These are phyloP conservation scores for Pleoardoris graminearum DNA, from an alignment of 2,329 filamentous ascomycete species.

Conservation along the genomic window DNA sequence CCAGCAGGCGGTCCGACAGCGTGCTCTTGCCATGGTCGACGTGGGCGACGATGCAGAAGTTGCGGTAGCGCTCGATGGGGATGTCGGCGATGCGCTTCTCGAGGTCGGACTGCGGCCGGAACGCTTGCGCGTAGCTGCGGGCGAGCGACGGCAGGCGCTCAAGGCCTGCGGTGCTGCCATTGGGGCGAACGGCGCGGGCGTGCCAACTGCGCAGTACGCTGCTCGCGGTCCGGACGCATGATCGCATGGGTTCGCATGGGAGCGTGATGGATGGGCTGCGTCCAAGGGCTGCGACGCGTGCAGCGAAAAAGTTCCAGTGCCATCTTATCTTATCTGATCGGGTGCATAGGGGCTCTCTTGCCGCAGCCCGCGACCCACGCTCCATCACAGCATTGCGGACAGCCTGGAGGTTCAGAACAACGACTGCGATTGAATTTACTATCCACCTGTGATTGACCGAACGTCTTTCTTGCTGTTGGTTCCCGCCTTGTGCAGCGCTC, in stretches of 20 bases:
- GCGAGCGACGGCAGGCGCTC: conserved; percentile 34
- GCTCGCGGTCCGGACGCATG: conserved; percentile 52
- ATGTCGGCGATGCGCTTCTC: conserved; percentile 72
- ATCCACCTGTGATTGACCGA: neutral
- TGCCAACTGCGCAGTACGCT: conserved; percentile 46
- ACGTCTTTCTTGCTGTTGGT: neutral
- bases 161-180: conserved; percentile 29
- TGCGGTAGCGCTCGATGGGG: conserved; percentile 78
- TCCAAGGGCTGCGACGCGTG: neutral
- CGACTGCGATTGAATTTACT: neutral
- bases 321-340: conserved; percentile 30
- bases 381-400: conserved; percentile 2
- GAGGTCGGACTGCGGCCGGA: conserved; percentile 54
- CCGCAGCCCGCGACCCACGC: conserved; percentile 12
- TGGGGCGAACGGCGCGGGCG: conserved; percentile 29
- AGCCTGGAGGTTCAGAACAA: too few species aligned
- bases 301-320: conserved; percentile 9
- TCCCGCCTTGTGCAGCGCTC: neutral
- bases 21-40: conserved; percentile 99
- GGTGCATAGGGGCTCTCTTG: neutral
- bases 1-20: conserved; percentile 86
- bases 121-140: conserved; percentile 41
- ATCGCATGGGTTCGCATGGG: conserved; percentile 53
- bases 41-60: conserved; percentile 98
- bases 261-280: conserved; percentile 21